Conservation (phyloP, 768 basidiomycete genomes). For the Calocera cornea region DNA sequence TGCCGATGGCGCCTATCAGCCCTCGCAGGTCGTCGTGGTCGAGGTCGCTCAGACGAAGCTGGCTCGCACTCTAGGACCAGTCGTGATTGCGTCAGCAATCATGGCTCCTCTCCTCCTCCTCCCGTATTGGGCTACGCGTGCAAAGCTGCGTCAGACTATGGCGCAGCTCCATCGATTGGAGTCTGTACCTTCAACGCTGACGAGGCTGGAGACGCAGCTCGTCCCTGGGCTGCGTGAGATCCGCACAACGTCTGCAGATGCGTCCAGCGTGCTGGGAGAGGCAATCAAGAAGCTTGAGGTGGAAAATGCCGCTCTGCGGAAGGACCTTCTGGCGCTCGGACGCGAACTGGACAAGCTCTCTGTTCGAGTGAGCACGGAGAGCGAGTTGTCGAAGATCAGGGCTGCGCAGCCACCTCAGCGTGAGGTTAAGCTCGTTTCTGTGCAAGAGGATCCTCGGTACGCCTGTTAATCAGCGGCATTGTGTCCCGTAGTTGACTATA, state of each 20-base stretch:
- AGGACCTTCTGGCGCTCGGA: not conserved
- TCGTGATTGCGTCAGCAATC: not conserved
- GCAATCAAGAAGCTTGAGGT: not conserved
- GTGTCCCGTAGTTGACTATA: not conserved
- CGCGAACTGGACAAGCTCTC: not conserved
- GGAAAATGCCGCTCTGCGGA: not conserved
- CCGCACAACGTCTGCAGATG: not conserved
- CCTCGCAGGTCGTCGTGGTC: not conserved
- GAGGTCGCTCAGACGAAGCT: not conserved
- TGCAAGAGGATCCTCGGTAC: conserved; percentile 3
- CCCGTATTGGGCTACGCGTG: not conserved
- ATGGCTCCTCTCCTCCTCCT: not conserved
- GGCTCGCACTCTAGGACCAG: not conserved
- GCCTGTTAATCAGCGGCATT: not conserved
- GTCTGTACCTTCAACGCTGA: not conserved
- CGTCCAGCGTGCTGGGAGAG: not conserved
- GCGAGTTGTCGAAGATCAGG: not conserved
- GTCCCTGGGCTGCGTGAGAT: not conserved
- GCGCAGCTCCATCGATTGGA: not conserved
- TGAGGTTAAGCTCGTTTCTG: not conserved
- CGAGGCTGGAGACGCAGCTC: not conserved
- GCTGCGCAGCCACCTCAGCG: conserved; percentile 2
- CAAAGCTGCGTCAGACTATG: not conserved
- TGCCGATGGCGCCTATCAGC: not conserved
- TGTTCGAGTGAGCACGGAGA: not conserved